phyloP scores from a whole-genome alignment of 208 protist species.

The Porcisia deanei region DNA sequence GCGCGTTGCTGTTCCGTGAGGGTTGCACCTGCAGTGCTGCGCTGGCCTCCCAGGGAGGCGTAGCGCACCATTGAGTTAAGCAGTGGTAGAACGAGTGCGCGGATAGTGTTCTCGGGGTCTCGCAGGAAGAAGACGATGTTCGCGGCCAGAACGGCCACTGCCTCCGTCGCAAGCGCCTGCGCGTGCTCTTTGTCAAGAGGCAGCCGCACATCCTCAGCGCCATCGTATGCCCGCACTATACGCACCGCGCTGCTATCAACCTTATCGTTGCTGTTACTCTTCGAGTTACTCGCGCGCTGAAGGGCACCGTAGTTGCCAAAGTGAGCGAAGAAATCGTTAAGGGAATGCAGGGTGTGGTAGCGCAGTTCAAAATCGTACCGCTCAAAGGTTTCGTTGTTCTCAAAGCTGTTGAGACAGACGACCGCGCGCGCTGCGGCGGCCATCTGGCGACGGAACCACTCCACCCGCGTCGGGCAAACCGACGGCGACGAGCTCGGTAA shows the following conservation, averaged over 20 bases:
- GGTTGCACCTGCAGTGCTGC: not conserved
- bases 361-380: slow-evolving; percentile 89
- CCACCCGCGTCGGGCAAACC: not conserved
- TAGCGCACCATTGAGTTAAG: slow-evolving; percentile 84
- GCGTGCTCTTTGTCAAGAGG: slow-evolving; percentile 45
- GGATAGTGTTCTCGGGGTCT: slow-evolving; percentile 81
- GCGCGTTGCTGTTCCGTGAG: slow-evolving; percentile 20
- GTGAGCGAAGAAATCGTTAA: slow-evolving; percentile 78
- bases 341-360: slow-evolving; percentile 82
- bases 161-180: slow-evolving; percentile 65
- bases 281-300: slow-evolving; percentile 1
- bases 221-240: slow-evolving; percentile 67
- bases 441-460: slow-evolving; percentile 44
- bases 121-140: slow-evolving; percentile 88
- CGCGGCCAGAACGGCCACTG: slow-evolving; percentile 51
- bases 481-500: not conserved
- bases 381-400: slow-evolving; percentile 46
- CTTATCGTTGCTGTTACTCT: not conserved
- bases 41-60: slow-evolving; percentile 34
- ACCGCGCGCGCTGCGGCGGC: slow-evolving; percentile 64
- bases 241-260: slow-evolving; percentile 26
- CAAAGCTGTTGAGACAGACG: slow-evolving; percentile 79
- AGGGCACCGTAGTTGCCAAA: slow-evolving; percentile 64
- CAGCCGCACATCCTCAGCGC: slow-evolving; percentile 61
- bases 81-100: slow-evolving; percentile 59